phyloP scores from a whole-genome alignment of 768 basidiomycete species.

The Lentinula lateritia region DNA sequence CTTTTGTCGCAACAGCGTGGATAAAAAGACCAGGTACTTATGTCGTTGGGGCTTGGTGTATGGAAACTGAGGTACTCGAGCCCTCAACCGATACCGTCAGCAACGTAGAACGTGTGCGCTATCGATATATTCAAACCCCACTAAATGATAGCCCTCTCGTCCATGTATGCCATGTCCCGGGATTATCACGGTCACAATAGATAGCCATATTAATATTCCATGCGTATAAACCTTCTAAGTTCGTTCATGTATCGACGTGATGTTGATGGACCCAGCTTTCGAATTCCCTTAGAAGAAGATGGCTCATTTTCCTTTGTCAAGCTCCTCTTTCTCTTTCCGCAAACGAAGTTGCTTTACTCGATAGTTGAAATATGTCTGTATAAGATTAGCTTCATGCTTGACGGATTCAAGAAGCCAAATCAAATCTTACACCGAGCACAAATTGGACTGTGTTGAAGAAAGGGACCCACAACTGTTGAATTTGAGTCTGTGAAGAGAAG shows the following conservation, averaged over 20 bases:
- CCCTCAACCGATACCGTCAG: neutral
- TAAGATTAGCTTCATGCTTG: slow-evolving; percentile 2
- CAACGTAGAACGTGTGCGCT: slow-evolving; percentile 13
- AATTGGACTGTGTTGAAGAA: slow-evolving; percentile 83
- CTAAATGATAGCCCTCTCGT: slow-evolving; percentile 23
- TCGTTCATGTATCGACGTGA: too few relatives aligned
- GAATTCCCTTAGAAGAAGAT: too few relatives aligned
- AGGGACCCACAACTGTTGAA: slow-evolving; percentile 73
- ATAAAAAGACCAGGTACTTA: slow-evolving; percentile 61
- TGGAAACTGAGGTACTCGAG: slow-evolving; percentile 63
- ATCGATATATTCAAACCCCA: slow-evolving; percentile 31
- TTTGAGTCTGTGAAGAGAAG: neutral
- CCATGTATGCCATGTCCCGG: slow-evolving; percentile 23
- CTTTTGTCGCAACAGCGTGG: slow-evolving; percentile 51
- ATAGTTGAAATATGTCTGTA: slow-evolving; percentile 68
- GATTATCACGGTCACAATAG: slow-evolving; percentile 9
- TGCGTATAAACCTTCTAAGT: neutral
- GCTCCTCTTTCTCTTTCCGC: slow-evolving; percentile 44
- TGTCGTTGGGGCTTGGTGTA: slow-evolving; percentile 58
- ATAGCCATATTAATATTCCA: slow-evolving; percentile 3
- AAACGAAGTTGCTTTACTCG: slow-evolving; percentile 60
- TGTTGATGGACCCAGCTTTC: too few relatives aligned
- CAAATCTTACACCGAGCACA: slow-evolving; percentile 58
- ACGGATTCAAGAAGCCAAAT: slow-evolving; percentile 5
- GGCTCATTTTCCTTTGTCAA: slow-evolving; percentile 15